phyloP scores from a whole-genome alignment of 371 early-diverging fungal genomes.

The Fennellomyces sp. region DNA sequence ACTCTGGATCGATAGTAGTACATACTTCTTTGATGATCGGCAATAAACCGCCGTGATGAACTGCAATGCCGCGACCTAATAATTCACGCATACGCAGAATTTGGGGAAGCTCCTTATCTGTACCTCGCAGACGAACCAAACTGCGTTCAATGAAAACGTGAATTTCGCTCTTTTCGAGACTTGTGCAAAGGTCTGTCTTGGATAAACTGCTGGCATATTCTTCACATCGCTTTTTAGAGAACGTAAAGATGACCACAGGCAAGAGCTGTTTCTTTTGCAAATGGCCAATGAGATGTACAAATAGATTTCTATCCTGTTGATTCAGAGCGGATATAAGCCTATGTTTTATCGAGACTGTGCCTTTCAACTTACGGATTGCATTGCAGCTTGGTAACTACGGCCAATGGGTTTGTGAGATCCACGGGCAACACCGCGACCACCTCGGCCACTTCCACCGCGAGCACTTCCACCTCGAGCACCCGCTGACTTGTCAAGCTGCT shows the following conservation, averaged over 20 bases:
- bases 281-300: constrained; percentile 77
- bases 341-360: too few species aligned
- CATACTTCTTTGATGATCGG: constrained; percentile 97
- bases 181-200: constrained; percentile 78
- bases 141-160: constrained; percentile 86
- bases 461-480: constrained; percentile 35
- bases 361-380: constrained; percentile 39
- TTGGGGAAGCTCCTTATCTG: constrained; percentile 92
- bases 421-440: constrained; percentile 49
- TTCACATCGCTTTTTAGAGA: constrained; percentile 97
- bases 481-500: constrained; percentile 37
- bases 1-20: not conserved
- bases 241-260: constrained; percentile 97
- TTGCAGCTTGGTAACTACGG: constrained; percentile 38
- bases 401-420: constrained; percentile 47
- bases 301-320: constrained; percentile 74
- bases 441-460: constrained; percentile 51
- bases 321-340: constrained; percentile 1
- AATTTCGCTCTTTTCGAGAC: constrained; percentile 84
- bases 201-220: constrained; percentile 83
- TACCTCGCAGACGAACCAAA: constrained; percentile 76
- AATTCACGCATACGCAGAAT: constrained; percentile 84
- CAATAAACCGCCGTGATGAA: constrained; percentile 97
- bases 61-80: constrained; percentile 93
- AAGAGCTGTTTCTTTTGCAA: constrained; percentile 78